Evolutionary conservation across 2,329 filamentous ascomycete genomes (phyloP).

Genomic region (Pseudogymnoascus sp.): DNA sequence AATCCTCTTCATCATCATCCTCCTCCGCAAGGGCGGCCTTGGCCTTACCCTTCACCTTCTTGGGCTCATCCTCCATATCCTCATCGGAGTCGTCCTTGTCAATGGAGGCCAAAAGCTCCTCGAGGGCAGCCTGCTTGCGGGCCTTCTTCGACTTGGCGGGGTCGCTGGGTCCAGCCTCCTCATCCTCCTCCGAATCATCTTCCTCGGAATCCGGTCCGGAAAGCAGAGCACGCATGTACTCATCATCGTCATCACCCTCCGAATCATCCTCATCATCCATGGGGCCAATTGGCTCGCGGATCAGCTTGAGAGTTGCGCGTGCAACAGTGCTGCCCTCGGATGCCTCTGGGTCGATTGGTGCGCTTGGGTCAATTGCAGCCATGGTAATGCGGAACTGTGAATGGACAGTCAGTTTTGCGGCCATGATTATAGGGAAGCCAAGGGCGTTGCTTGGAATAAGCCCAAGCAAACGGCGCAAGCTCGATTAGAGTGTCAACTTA

Average conservation of each 20-base stretch:
- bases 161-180: conserved; percentile 81
- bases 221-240: conserved; percentile 52
- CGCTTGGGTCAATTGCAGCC: conserved; percentile 91
- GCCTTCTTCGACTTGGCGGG: conserved; percentile 84
- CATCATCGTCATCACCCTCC: conserved; percentile 58
- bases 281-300: conserved; percentile 60
- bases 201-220: conserved; percentile 41
- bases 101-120: conserved; percentile 67
- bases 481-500: conserved; percentile 41
- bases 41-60: conserved; percentile 51
- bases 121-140: conserved; percentile 66
- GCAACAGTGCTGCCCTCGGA: conserved; percentile 54
- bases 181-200: conserved; percentile 49
- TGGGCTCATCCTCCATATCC: conserved; percentile 65
- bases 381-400: conserved; percentile 90
- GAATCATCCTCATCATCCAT: conserved; percentile 43
- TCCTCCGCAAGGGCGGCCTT: conserved; percentile 43
- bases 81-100: conserved; percentile 52
- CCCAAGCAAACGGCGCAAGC: neutral
- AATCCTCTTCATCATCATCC: conserved; percentile 42
- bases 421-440: neutral
- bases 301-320: conserved; percentile 83
- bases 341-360: conserved; percentile 58
- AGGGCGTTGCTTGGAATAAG: neutral
- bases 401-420: conserved; percentile 11